phyloP scores from a whole-genome alignment of 306 rosid species.

The Prunus padus region DNA sequence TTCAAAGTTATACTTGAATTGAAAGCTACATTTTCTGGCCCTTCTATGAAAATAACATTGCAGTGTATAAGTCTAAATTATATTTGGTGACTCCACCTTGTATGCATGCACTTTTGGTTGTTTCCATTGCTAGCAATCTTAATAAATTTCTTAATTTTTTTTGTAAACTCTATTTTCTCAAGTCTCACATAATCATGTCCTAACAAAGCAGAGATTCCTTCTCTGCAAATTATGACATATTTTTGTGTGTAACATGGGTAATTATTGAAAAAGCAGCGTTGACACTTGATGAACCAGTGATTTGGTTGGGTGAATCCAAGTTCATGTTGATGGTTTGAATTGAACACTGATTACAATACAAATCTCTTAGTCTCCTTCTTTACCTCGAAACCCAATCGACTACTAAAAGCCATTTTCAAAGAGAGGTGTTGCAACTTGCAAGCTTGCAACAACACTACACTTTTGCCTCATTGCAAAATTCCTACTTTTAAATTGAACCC shows the following conservation, averaged over 20 bases:
- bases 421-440: background rate
- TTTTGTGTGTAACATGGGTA: constrained; percentile 6
- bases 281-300: background rate
- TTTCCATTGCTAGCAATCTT: background rate
- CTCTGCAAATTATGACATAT: background rate
- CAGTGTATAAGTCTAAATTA: background rate
- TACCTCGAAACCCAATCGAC: background rate
- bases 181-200: background rate
- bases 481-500: background rate
- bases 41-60: background rate
- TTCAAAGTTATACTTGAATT: background rate
- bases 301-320: constrained; percentile 7
- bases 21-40: background rate
- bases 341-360: constrained; percentile 13
- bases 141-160: background rate
- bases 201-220: constrained; percentile 1
- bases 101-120: background rate
- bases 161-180: background rate
- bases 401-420: background rate
- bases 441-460: background rate
- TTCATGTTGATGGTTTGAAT: background rate
- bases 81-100: background rate
- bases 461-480: background rate
- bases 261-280: constrained; percentile 4
- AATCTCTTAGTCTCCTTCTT: background rate